Evolutionary conservation across 2,329 filamentous ascomycete species (phyloP), one percentile per base, ranked within the genome.

Genomic region (Metarhizium guizhouense): DNA sequence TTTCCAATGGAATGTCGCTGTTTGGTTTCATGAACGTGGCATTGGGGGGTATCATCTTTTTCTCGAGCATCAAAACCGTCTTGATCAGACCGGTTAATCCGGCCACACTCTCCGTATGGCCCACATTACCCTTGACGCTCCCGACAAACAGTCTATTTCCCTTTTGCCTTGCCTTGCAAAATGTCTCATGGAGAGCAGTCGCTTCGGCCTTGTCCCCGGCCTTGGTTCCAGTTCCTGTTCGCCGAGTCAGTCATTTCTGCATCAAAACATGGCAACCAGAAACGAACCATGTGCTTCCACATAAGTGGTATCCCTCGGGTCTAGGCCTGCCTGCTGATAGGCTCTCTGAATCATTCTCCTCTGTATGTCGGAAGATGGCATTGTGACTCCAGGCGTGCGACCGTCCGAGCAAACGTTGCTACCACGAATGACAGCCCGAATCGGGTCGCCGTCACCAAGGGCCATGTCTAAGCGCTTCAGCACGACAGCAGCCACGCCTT

Each of bases 11-110:
- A 8, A 79, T 80, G 60, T 71, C 74, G 25, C 69, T 69, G 55
- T 80, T 81, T 2, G 75, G 72, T 29, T 72, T 64, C 62, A 78
- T 73, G 61, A 78, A 80, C 61, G 79, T 74, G 54, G 73, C 66
- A 57, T 79, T 80, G 6, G 77, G 77, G 11, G 76, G 66, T 32
- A 81, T 73, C 56, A 77, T 75, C 5, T 73, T 74, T 54, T 74
- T 71, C 59, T 81, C 76, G 1, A 81, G 69, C 70, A 77, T 78
- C 56, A 81, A 58, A 1, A 74, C 72, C 0, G 76, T 73, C 64
- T 82, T 82, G 59, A 82, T 78, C 18, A 82, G 64, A 4, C 73
- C 75, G 1, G 75, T 70, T 18, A 81, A 73, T n/a, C 79, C 77
- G 2, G 74, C 76, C 0, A 76, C 76, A 3, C 72, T 76, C 59